These are phyloP conservation scores for Saccharomyces mikatae DNA, from an alignment of 805 yeast species.

Conservation along the genomic window DNA sequence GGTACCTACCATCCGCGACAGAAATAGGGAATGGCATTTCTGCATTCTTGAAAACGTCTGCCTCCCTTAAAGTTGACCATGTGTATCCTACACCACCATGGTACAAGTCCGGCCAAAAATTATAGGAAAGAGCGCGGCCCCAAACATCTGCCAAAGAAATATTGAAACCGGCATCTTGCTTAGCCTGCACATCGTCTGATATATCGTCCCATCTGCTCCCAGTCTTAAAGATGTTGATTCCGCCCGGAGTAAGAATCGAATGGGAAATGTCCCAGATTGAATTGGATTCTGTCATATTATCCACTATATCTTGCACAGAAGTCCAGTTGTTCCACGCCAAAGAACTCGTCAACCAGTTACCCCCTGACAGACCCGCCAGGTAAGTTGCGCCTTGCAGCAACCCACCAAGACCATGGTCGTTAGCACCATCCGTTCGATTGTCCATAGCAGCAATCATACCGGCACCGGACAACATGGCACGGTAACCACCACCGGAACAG, in stretches of 20 bases:
- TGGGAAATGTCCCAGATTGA: constrained; percentile 64
- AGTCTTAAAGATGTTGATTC: constrained; percentile 47
- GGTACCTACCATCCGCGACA: constrained; percentile 60
- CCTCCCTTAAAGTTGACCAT: constrained; percentile 49
- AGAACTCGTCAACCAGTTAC: constrained; percentile 72
- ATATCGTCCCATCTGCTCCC: constrained; percentile 47
- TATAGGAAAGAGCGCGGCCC: constrained; percentile 70
- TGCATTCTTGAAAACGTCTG: constrained; percentile 51
- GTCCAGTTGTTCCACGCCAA: constrained; percentile 66
- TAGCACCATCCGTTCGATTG: constrained; percentile 51
- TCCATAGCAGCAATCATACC: constrained; percentile 81
- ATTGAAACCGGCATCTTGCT: constrained; percentile 56
- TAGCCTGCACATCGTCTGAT: constrained; percentile 42
- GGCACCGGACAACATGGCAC: constrained; percentile 84
- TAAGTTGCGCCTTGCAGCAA: constrained; percentile 63
- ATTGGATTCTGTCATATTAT: constrained; percentile 27
- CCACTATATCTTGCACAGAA: constrained; percentile 51
- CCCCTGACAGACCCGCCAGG: constrained; percentile 74
- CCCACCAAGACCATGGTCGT: constrained; percentile 60
- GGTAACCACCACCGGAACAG: constrained; percentile 82
- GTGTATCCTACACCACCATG: constrained; percentile 59
- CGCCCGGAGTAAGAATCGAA: constrained; percentile 55
- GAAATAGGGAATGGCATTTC: constrained; percentile 68
- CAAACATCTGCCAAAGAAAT: constrained; percentile 69
- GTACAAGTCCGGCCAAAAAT: constrained; percentile 54